Conservation (phyloP, 2,329 filamentous ascomycete genomes). For the Epichloe elymi region DNA sequence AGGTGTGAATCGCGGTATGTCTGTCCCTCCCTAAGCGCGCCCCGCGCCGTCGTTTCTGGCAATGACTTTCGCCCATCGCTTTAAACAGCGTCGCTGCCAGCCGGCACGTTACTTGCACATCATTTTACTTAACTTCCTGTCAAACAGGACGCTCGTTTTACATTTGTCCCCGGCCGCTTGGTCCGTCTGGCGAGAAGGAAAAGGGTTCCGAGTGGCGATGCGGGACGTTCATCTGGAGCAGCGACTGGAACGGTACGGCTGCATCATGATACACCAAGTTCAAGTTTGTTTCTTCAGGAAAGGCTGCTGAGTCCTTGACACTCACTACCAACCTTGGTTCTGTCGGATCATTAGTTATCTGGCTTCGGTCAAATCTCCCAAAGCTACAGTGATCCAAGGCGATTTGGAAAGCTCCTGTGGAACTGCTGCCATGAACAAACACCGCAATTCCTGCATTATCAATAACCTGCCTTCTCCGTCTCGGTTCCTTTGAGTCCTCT, state of each 20-base stretch:
- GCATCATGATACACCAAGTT: neutral
- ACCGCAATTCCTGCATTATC: no score
- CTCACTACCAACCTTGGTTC: no score
- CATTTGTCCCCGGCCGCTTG: conserved; percentile 58
- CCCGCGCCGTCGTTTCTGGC: no score
- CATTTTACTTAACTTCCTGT: neutral
- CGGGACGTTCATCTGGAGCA: conserved; percentile 65
- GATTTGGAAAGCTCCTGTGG: no score
- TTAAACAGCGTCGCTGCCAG: neutral
- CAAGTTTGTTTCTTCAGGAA: no score
- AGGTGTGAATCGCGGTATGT: conserved; percentile 63
- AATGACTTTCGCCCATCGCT: neutral
- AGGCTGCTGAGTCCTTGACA: no score
- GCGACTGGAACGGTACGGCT: conserved; percentile 35
- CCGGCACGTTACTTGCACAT: neutral
- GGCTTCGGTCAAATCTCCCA: no score
- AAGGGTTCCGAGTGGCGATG: conserved; percentile 78
- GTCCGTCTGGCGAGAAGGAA: conserved; percentile 75
- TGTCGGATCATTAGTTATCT: no score
- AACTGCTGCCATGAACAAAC: no score
- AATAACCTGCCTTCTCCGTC: no score
- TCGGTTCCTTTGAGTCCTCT: no score
- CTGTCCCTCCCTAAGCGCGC: neutral
- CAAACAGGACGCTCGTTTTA: conserved; percentile 47
- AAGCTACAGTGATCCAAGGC: no score